Conservation (phyloP, 805 yeast genomes). For the Middelhovenomyces tepae region DNA sequence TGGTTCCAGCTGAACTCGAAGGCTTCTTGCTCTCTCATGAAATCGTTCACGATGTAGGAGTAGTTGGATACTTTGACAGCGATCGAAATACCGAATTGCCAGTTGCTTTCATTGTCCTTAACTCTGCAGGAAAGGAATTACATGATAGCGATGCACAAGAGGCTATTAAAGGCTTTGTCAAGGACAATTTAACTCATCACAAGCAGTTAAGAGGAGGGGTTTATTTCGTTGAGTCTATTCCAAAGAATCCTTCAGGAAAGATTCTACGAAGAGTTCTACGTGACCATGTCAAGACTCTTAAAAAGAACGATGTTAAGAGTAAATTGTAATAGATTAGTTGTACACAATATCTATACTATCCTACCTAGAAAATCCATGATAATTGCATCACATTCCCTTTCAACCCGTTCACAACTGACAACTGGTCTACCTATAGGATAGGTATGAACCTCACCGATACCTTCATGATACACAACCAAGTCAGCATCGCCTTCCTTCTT, state of each 20-base stretch:
- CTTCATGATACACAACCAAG: too few relatives aligned
- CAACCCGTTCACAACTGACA: too few relatives aligned
- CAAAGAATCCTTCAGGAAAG: slow-evolving; percentile 93
- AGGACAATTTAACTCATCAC: slow-evolving; percentile 28
- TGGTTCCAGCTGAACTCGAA: slow-evolving; percentile 92
- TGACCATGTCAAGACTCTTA: too few relatives aligned
- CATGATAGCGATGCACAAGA: too few relatives aligned
- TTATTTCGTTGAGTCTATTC: slow-evolving; percentile 69
- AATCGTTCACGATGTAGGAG: slow-evolving; percentile 81
- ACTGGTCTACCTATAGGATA: too few relatives aligned
- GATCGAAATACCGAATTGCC: slow-evolving; percentile 71
- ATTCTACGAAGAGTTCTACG: slow-evolving; percentile 86
- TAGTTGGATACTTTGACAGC: slow-evolving; percentile 59
- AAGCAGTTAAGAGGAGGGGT: slow-evolving; percentile 39
- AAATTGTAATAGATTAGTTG: too few relatives aligned
- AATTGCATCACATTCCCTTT: too few relatives aligned
- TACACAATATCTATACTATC: too few relatives aligned
- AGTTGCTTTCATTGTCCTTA: slow-evolving; percentile 29
- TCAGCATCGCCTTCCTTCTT: too few relatives aligned
- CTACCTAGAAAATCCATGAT: too few relatives aligned
- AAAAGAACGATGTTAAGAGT: too few relatives aligned
- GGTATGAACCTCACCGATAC: too few relatives aligned
- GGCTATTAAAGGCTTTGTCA: slow-evolving; percentile 27
- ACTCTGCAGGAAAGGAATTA: slow-evolving; percentile 13
- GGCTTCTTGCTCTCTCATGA: slow-evolving; percentile 67